Percentiles rank a stretch among this genome's conserved stretches.
Conservation (phyloP, 2,329 filamentous ascomycete genomes). For the Diaporthe citriasiana region DNA sequence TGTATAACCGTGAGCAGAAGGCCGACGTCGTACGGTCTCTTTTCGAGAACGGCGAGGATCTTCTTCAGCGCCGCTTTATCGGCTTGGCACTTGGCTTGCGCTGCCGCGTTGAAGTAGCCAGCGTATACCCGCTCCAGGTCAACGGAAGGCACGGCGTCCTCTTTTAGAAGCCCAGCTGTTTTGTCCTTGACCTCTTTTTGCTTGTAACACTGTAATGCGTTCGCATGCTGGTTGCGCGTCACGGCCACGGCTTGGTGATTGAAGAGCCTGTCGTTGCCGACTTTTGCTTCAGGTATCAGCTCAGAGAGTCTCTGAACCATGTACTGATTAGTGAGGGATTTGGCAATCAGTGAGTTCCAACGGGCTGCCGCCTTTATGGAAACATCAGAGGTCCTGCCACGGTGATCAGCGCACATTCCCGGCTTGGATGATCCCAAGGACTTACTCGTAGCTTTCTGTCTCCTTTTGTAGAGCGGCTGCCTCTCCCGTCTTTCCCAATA, state of each 20-base stretch:
- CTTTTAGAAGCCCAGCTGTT: constrained; percentile 59
- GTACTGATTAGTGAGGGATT: constrained; percentile 73
- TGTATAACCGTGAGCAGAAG: constrained; percentile 85
- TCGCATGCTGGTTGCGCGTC: constrained; percentile 72
- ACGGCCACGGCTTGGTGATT: constrained; percentile 76
- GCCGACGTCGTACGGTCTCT: constrained; percentile 84
- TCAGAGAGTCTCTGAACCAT: constrained; percentile 74
- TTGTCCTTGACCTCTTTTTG: constrained; percentile 70
- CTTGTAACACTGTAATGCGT: constrained; percentile 78
- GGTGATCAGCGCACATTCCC: constrained; percentile 48
- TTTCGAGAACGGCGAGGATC: constrained; percentile 78
- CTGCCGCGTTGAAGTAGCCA: constrained; percentile 76
- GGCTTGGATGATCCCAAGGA: constrained; percentile 21
- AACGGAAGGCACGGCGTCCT: constrained; percentile 47
- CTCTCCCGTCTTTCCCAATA: constrained; percentile 75
- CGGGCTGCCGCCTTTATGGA: constrained; percentile 76
- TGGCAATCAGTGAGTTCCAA: constrained; percentile 70
- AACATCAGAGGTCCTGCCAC: constrained; percentile 72
- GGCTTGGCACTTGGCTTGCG: constrained; percentile 73
- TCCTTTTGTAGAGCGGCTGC: constrained; percentile 73
- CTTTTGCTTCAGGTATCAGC: constrained; percentile 64
- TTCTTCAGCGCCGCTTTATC: constrained; percentile 78
- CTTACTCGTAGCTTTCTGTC: constrained; percentile 74
- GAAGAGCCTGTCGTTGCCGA: constrained; percentile 75
- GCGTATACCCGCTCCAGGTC: constrained; percentile 50